phyloP scores from a whole-genome alignment of 2,329 filamentous ascomycete genomes.

The Fusarium sp. region DNA sequence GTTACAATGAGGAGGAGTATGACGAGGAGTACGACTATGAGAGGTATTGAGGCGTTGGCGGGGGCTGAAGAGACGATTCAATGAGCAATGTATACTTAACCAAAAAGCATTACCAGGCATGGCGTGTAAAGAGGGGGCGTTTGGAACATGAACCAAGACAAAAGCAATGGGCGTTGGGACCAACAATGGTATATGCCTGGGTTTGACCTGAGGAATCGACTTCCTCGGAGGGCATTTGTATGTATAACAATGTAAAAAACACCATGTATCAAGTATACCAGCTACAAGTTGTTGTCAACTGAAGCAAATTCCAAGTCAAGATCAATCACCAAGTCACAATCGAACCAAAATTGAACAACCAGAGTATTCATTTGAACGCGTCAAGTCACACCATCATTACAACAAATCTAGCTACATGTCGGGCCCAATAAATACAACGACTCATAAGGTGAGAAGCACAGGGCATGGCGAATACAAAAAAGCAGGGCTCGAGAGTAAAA shows the following conservation, averaged over 20 bases:
- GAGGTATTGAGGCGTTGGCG: no score
- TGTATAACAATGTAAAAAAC: neutral
- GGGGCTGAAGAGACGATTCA: neutral
- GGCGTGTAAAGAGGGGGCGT: neutral
- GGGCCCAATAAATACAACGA: conserved; percentile 20
- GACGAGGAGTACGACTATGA: neutral
- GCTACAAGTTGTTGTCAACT: neutral
- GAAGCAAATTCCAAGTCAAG: neutral
- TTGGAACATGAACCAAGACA: neutral
- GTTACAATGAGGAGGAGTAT: neutral
- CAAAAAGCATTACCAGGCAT: neutral
- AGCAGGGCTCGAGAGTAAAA: neutral
- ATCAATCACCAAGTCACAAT: neutral
- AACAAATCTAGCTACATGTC: conserved; percentile 26
- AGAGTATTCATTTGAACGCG: neutral
- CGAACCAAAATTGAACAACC: neutral
- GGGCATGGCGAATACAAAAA: conserved; percentile 22
- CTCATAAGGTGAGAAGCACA: conserved; percentile 9
- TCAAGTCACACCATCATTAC: conserved; percentile 35
- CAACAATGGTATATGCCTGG: neutral
- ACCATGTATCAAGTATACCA: neutral
- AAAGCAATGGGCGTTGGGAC: neutral
- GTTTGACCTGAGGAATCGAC: neutral
- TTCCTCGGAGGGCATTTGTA: neutral
- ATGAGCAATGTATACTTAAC: neutral